Percentiles rank a stretch among this genome's conserved stretches.
Evolutionary conservation across 495 filamentous ascomycete genomes (phyloP).

Genomic region (Amorphotheca resinae): DNA sequence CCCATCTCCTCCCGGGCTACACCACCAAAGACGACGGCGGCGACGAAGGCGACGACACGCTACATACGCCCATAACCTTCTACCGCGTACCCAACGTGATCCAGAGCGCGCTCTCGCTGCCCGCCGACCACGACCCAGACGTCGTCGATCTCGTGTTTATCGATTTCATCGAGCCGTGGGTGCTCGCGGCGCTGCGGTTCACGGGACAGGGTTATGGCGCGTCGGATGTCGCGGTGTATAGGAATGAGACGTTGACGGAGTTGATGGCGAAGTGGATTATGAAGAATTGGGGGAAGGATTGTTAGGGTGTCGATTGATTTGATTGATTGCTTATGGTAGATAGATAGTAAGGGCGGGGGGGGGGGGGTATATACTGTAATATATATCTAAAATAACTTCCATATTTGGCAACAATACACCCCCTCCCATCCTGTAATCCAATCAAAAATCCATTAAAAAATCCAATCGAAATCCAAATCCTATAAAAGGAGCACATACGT

Average conservation of each 20-base stretch:
- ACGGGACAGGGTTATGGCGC: conserved; percentile 46
- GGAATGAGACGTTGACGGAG: conserved; percentile 58
- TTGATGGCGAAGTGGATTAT: conserved; percentile 67
- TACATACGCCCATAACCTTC: conserved; percentile 62
- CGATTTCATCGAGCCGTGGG: conserved; percentile 75
- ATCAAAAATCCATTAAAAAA: too few relatives aligned
- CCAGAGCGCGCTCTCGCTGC: conserved; percentile 48
- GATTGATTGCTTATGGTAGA: background rate
- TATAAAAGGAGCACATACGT: too few relatives aligned
- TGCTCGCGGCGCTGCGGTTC: conserved; percentile 59
- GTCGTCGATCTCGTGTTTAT: conserved; percentile 79
- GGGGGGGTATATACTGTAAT: background rate
- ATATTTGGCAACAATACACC: background rate
- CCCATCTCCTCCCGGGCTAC: conserved; percentile 60
- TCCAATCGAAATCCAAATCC: too few relatives aligned
- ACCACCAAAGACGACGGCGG: conserved; percentile 80
- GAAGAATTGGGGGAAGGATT: conserved; percentile 56
- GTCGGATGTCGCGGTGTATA: conserved; percentile 50
- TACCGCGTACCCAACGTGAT: conserved; percentile 76
- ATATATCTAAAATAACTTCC: background rate
- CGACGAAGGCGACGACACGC: conserved; percentile 79
- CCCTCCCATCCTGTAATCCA: background rate
- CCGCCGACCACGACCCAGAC: conserved; percentile 40
- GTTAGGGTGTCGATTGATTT: conserved; percentile 20
- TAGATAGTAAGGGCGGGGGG: too few relatives aligned